phyloP scores from a whole-genome alignment of 2,329 filamentous ascomycete genomes.

The Trichoderma guizhouense region DNA sequence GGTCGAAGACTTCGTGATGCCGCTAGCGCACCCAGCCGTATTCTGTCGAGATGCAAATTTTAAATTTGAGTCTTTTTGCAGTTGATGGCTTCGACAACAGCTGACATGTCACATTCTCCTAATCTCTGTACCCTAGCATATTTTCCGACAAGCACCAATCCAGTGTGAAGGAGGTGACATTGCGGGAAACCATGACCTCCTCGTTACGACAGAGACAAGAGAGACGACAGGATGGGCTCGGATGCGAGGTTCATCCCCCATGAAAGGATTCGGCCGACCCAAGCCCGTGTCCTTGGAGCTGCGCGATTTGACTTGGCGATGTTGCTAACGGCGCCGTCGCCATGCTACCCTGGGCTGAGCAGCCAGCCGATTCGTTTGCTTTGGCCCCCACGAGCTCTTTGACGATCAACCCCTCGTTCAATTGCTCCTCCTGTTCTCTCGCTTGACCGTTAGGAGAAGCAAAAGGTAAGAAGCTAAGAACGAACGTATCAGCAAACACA shows the following conservation, averaged over 20 bases:
- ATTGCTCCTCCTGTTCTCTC: conserved; percentile 11
- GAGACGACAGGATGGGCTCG: neutral
- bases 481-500: neutral
- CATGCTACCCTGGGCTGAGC: neutral
- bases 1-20: neutral
- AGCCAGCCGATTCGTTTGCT: neutral
- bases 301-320: conserved; percentile 12
- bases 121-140: neutral
- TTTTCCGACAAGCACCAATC: neutral
- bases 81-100: neutral
- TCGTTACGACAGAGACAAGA: neutral
- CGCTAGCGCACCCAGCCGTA: neutral
- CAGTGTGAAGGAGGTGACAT: neutral
- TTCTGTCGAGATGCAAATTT: conserved; percentile 12
- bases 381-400: conserved; percentile 8
- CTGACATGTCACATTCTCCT: conserved; percentile 14
- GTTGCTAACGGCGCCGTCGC: conserved; percentile 8
- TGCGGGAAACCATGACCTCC: neutral
- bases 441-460: neutral
- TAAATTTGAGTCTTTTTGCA: neutral
- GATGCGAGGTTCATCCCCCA: conserved; percentile 15
- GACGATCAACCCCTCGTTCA: conserved; percentile 2
- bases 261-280: conserved; percentile 27
- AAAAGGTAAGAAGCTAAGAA: neutral
- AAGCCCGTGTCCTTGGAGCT: conserved; percentile 32